Percentiles rank a stretch among this genome's conserved stretches.
Evolutionary conservation across 345 rosid genomes (phyloP).

Genomic region (Aquilaria yunnanensis): DNA sequence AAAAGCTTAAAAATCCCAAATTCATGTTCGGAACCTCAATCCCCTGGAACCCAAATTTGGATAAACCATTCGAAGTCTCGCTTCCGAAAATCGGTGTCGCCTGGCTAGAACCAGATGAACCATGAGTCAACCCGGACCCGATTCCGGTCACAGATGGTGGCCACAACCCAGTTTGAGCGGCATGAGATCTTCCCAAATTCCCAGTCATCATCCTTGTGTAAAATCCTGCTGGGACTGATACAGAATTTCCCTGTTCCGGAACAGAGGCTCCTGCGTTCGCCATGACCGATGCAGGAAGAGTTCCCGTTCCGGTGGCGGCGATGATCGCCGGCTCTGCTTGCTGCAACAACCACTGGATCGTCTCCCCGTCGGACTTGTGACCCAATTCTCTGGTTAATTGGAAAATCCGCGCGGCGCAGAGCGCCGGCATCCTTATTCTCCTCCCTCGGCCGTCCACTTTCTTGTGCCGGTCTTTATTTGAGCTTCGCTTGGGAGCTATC

Average conservation of each 20-base stretch:
- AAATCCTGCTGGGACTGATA: constrained; percentile 40
- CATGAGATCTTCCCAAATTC: constrained; percentile 31
- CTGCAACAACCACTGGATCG: constrained; percentile 63
- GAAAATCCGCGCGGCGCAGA: constrained; percentile 70
- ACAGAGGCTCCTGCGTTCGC: constrained; percentile 40
- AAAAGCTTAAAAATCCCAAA: constrained; percentile 50
- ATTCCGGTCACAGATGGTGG: constrained; percentile 34
- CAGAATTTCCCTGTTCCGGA: constrained; percentile 39
- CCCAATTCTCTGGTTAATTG: constrained; percentile 73
- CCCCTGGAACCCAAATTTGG: constrained; percentile 43
- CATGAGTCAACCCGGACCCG: constrained; percentile 37
- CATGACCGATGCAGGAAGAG: constrained; percentile 55
- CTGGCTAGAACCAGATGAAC: constrained; percentile 30
- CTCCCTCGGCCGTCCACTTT: constrained; percentile 73
- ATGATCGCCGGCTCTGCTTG: constrained; percentile 64
- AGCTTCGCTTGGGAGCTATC: constrained; percentile 50
- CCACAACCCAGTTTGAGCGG: constrained; percentile 27
- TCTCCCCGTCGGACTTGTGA: constrained; percentile 71
- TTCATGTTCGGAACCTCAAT: constrained; percentile 42
- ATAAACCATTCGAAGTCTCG: constrained; percentile 24
- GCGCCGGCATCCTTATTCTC: constrained; percentile 74
- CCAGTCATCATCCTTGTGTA: constrained; percentile 34
- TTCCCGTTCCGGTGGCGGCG: constrained; percentile 72
- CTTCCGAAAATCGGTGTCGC: constrained; percentile 26
- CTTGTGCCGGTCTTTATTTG: constrained; percentile 70